Conservation (phyloP, 768 basidiomycete species). For the Lentinula sp. region DNA sequence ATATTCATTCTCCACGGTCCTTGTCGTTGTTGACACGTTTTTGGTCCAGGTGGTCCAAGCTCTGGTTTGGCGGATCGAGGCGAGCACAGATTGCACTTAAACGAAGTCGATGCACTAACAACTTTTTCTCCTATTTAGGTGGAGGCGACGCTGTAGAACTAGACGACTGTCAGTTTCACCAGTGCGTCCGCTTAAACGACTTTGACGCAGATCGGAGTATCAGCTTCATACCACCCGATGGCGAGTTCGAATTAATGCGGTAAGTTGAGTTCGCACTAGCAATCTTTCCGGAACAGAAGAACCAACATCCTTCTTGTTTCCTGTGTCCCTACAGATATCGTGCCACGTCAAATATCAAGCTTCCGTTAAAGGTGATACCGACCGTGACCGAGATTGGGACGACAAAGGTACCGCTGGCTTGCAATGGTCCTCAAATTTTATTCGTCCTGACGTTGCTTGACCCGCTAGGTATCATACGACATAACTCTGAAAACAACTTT, state of each 20-base stretch:
- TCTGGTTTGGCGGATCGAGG: constrained; percentile 40
- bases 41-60: constrained; percentile 12
- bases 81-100: constrained; percentile 13
- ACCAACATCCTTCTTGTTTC: not conserved
- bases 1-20: too few species aligned
- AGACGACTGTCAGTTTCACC: constrained; percentile 98
- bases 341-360: constrained; percentile 91
- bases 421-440: not conserved
- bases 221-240: constrained; percentile 96
- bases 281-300: too few species aligned
- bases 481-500: constrained; percentile 87
- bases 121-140: not conserved
- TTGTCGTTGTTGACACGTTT: not conserved
- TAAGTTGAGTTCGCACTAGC: constrained; percentile 24
- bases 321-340: constrained; percentile 67
- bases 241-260: constrained; percentile 99
- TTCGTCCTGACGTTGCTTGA: not conserved
- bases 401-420: not conserved
- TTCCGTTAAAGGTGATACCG: constrained; percentile 85
- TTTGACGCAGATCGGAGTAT: constrained; percentile 94
- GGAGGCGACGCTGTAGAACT: constrained; percentile 77
- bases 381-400: constrained; percentile 93
- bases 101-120: constrained; percentile 16
- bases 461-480: constrained; percentile 67
- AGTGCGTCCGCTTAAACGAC: constrained; percentile 92